Evolutionary conservation across 169 alveolate genomes (phyloP).

Genomic region (Prorocentrum cordatum): DNA sequence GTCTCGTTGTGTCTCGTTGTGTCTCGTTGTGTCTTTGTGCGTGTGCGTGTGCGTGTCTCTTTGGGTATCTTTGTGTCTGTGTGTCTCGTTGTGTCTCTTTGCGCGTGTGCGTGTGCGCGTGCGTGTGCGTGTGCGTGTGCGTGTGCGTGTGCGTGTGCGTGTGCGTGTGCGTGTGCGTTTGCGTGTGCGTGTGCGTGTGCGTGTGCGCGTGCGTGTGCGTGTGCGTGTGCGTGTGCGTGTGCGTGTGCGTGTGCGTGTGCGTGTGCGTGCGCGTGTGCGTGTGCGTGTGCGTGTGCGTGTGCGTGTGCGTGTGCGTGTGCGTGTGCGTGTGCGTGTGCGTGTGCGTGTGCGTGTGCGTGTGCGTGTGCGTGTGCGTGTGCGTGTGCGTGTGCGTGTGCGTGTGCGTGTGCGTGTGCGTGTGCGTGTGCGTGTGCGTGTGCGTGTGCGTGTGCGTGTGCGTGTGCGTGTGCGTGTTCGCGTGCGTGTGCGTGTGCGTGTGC

Average conservation of each 20-base stretch:
- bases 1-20: neutral
- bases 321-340: neutral
- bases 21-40: neutral
- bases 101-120: neutral
- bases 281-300: neutral
- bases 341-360: neutral
- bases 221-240: slow-evolving; percentile 2
- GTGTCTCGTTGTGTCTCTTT: neutral
- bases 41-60: neutral
- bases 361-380: neutral
- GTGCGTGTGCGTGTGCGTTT: neutral
- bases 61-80: neutral
- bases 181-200: neutral
- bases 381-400: neutral
- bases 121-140: neutral
- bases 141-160: neutral
- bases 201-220: neutral
- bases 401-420: neutral
- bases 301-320: neutral
- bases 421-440: neutral
- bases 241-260: neutral
- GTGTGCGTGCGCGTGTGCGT: neutral
- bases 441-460: neutral
- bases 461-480: neutral
- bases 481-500: neutral